These are phyloP conservation scores for Kitagawia praeruptora DNA, from an alignment of 129 eudicot genomes.

Conservation along the genomic window DNA sequence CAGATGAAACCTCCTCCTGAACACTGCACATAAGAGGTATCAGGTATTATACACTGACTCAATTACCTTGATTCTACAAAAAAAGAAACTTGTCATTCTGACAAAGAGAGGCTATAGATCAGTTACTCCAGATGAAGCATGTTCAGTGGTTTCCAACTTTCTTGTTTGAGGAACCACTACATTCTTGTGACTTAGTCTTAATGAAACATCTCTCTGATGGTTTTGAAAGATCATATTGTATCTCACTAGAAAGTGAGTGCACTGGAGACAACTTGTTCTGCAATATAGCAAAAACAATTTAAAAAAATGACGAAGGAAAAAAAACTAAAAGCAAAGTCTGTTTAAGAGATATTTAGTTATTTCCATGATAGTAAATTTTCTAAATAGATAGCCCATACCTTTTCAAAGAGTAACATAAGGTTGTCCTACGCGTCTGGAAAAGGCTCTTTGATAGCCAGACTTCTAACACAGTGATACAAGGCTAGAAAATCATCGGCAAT, in stretches of 20 bases:
- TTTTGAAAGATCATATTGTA: conserved; percentile 48
- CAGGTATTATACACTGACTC: background rate
- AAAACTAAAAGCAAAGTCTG: background rate
- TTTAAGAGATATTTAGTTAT: background rate
- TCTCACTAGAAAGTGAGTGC: conserved; percentile 43
- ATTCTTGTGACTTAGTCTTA: conserved; percentile 24
- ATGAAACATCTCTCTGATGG: conserved; percentile 49
- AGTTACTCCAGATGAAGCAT: conserved; percentile 17
- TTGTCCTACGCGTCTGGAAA: conserved; percentile 89
- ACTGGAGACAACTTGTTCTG: conserved; percentile 72
- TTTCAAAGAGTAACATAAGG: conserved; percentile 76
- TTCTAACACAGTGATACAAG: conserved; percentile 78
- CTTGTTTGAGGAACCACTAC: conserved; percentile 27
- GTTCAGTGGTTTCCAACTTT: conserved; percentile 28
- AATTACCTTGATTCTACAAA: conserved; percentile 56
- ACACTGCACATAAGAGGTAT: conserved; percentile 38
- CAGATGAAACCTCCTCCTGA: conserved; percentile 36
- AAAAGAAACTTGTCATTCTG: conserved; percentile 74
- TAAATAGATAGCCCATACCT: conserved; percentile 34
- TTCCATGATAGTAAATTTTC: background rate
- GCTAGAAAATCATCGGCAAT: conserved; percentile 84
- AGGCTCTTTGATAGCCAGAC: conserved; percentile 90
- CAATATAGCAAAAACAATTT: conserved; percentile 22
- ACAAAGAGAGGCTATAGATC: conserved; percentile 77
- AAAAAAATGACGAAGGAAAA: conserved; percentile 1